Percentiles rank a stretch among this genome's conserved stretches.
Evolutionary conservation across 2,329 filamentous ascomycete species (phyloP).

Genomic region (Knufia fluminis): DNA sequence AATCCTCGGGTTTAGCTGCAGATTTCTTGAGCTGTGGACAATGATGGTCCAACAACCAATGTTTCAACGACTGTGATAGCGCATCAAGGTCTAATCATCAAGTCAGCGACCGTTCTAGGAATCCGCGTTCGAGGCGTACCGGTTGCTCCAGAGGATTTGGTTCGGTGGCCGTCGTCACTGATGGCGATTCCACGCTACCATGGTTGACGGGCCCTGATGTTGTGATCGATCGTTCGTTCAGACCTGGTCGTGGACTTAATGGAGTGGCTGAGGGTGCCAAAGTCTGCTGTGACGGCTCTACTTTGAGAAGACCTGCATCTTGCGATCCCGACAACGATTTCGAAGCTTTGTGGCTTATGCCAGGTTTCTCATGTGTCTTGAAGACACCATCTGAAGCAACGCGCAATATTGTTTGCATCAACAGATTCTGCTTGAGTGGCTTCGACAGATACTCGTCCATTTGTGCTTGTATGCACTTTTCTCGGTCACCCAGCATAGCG

Average conservation of each 20-base stretch:
- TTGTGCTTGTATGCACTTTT: slow-evolving; percentile 96
- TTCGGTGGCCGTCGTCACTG: slow-evolving; percentile 50
- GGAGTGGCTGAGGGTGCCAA: not conserved
- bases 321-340: not conserved
- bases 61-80: slow-evolving; percentile 6
- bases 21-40: not conserved
- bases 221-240: slow-evolving; percentile 60
- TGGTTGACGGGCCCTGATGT: slow-evolving; percentile 51
- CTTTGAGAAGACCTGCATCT: not conserved
- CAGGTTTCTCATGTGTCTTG: slow-evolving; percentile 31
- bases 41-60: not conserved
- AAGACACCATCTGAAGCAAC: slow-evolving; percentile 79
- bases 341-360: not conserved
- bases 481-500: slow-evolving; percentile 95
- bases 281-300: not conserved
- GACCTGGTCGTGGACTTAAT: slow-evolving; percentile 36
- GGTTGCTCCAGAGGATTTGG: slow-evolving; percentile 45
- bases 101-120: slow-evolving; percentile 7
- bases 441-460: slow-evolving; percentile 99
- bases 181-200: slow-evolving; percentile 54
- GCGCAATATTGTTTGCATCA: slow-evolving; percentile 96
- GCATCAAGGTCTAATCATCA: slow-evolving; percentile 1
- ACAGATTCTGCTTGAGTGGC: slow-evolving; percentile 88
- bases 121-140: slow-evolving; percentile 1
- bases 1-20: too few relatives aligned